A percentile compares a stretch with the other conserved stretches of the same genome.
Evolutionary conservation across 352 stramenopile species (phyloP).

Genomic region (Globisporangium perplexum): DNA sequence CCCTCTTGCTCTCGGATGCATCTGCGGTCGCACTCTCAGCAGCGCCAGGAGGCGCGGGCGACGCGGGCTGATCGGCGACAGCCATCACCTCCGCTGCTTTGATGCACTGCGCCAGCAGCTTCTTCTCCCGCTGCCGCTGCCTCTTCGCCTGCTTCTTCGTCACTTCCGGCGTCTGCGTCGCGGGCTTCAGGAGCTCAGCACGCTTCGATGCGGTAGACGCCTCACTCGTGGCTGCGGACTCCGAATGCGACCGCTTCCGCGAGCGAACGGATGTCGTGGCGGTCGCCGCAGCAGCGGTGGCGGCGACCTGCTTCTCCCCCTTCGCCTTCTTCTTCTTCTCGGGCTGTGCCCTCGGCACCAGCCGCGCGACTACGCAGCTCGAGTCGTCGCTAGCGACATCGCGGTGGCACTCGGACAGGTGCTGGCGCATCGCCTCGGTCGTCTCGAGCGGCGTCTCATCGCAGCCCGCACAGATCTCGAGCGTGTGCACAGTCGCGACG

Average conservation of each 20-base stretch:
- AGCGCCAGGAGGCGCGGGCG: background rate
- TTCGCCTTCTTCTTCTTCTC: constrained; percentile 4
- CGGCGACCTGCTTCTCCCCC: background rate
- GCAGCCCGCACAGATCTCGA: constrained; percentile 40
- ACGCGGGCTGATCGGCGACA: background rate
- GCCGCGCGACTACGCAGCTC: constrained; percentile 4
- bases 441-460: constrained; percentile 43
- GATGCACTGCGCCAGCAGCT: background rate
- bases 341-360: background rate
- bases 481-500: constrained; percentile 21
- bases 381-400: constrained; percentile 8
- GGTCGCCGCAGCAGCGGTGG: background rate
- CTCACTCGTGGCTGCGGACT: constrained; percentile 3
- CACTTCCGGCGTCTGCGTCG: constrained; percentile 8
- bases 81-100: background rate
- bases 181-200: constrained; percentile 1
- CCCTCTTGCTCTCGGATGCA: constrained; percentile 1
- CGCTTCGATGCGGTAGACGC: constrained; percentile 1
- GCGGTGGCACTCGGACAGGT: constrained; percentile 33
- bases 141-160: constrained; percentile 14
- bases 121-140: background rate
- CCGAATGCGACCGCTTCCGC: constrained; percentile 23
- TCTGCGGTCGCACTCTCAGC: background rate
- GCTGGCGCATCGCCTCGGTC: constrained; percentile 29
- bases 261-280: constrained; percentile 1